Evolutionary conservation across 2,329 filamentous ascomycete genomes (phyloP), one percentile per base, ranked within the genome.

Genomic region (Macrophomina pseudophaseolina): DNA sequence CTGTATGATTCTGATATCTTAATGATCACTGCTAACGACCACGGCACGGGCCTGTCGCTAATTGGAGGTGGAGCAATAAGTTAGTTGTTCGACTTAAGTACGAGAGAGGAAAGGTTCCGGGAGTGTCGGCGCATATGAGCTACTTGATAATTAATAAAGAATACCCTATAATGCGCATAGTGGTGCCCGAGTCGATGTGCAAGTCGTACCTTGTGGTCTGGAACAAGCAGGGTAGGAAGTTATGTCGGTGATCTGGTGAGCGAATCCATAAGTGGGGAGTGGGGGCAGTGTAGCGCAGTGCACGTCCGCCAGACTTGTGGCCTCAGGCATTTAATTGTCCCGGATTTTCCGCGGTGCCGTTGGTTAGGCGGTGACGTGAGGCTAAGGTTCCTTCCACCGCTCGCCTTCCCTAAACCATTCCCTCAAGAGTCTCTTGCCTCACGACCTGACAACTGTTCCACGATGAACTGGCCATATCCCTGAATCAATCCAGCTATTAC

Each of bases 401-500:
- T 51, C 59, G 28, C 8, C 8, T 32, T 12, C 18, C 40, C 42
- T n/a, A 8, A 16, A 42, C 9, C 11, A 30, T 28, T 44, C 49
- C 33, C 49, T 23, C 11, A 6, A 54, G 8, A 30, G 49, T 28
- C 38, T 7, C 38, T 30, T 40, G 5, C 28, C 11, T 14, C 8
- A 4, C 12, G 33, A 6, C 18, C 16, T 30, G 23, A 11, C 18
- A 11, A 4, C 14, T 14, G 7, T 23, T 67, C 60, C 70, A 76
- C 68, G 44, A 83, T 84, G 82, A 82, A 82, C 74, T 84, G 82
- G 82, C 82, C 82, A 32, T 84, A 84, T 71, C 82, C 82, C 69
- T 84, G 81, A 79, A 48, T 23, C 12, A 16, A 28, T 28, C 16
- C 18, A n/a, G 5, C 53, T 18, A 9, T 18, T 6, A 23, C 48